Conservation (phyloP, 805 yeast genomes). For the Metschnikowia anglica region DNA sequence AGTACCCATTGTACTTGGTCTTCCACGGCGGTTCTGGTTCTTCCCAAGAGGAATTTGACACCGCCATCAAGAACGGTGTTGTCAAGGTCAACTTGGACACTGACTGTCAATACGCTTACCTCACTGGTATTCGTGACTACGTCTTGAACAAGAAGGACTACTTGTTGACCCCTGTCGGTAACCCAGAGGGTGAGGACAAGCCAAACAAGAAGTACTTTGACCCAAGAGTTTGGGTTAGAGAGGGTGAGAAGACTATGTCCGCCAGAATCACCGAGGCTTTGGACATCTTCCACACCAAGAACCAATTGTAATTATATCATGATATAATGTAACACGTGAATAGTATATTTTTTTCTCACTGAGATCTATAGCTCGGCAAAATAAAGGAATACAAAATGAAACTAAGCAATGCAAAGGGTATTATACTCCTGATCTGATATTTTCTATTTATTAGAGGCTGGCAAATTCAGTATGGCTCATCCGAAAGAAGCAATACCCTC, state of each 20-base stretch:
- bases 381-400: not conserved
- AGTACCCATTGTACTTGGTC: conserved; percentile 87
- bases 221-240: conserved; percentile 99
- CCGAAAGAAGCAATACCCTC: no score
- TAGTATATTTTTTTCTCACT: not conserved
- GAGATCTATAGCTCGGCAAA: no score
- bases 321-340: conserved; percentile 3
- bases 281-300: conserved; percentile 78
- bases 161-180: conserved; percentile 85
- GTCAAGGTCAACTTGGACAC: conserved; percentile 99
- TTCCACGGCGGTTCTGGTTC: conserved; percentile 99
- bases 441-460: no score
- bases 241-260: conserved; percentile 98
- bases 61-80: conserved; percentile 90
- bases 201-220: conserved; percentile 99
- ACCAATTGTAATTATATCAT: conserved; percentile 40
- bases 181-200: conserved; percentile 98
- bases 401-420: not conserved
- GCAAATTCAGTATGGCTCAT: no score
- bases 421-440: no score
- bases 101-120: conserved; percentile 98
- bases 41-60: conserved; percentile 83
- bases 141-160: conserved; percentile 95
- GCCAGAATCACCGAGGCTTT: conserved; percentile 82
- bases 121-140: conserved; percentile 96